Conservation (phyloP, 2,329 filamentous ascomycete genomes). For the Nigrospora oryzae region DNA sequence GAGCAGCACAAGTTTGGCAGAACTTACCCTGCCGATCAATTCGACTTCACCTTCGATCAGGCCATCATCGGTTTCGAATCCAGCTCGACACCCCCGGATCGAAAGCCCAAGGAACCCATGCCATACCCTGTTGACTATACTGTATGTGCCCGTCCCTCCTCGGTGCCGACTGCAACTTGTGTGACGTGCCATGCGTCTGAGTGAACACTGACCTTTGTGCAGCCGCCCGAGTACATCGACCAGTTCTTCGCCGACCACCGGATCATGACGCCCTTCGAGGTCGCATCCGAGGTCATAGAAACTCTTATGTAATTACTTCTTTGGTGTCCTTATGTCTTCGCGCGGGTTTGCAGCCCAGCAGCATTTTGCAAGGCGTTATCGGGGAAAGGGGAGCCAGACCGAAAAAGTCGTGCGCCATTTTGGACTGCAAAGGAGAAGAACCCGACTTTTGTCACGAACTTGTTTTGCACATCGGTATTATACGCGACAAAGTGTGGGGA, state of each 20-base stretch:
- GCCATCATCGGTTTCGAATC: slow-evolving; percentile 23
- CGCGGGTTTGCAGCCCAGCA: too few species aligned
- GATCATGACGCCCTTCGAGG: slow-evolving; percentile 17
- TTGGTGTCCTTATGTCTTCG: too few species aligned
- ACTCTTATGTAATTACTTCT: slow-evolving; percentile 14
- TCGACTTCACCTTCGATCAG: slow-evolving; percentile 30
- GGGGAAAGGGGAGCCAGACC: too few species aligned
- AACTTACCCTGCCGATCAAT: slow-evolving; percentile 72
- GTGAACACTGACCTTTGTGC: neutral
- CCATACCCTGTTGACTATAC: slow-evolving; percentile 16
- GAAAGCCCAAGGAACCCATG: slow-evolving; percentile 4
- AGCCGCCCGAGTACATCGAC: slow-evolving; percentile 19
- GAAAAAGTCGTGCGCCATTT: too few species aligned
- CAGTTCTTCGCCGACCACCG: slow-evolving; percentile 20
- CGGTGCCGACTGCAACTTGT: neutral
- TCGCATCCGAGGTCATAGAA: slow-evolving; percentile 21
- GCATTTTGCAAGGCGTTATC: too few species aligned
- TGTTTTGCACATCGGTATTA: too few species aligned
- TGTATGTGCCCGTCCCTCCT: slow-evolving; percentile 7
- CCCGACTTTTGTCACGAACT: too few species aligned
- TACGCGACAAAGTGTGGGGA: too few species aligned
- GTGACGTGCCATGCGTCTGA: neutral
- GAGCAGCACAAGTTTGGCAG: slow-evolving; percentile 97
- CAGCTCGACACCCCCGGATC: slow-evolving; percentile 6
- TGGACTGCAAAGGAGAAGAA: too few species aligned